Base-by-base conservation (phyloP, 2,329 filamentous ascomycete genomes). In the Cladosporium sp. region DNA sequence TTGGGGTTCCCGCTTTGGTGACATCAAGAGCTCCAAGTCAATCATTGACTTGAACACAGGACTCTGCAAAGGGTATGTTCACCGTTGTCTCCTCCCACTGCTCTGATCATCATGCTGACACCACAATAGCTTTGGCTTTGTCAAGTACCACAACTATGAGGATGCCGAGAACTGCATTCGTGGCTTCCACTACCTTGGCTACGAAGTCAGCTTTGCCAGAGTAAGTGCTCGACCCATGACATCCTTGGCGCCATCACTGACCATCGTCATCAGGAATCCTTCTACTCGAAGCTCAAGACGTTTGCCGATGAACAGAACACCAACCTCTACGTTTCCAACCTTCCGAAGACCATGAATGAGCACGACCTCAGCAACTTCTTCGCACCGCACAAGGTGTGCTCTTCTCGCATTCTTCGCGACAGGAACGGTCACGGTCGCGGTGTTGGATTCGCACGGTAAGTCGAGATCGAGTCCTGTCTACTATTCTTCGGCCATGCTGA, bases 211-310 rank as follows among this genome's bases (percentile, higher is more conserved):
- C 76, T 98, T 98, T 81, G 95, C 96, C 72, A 88, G 93, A 75
- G 93, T 96, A 81, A 75, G 86, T 80, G 46, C 56, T 49, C 40
- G n/a, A 26, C 40, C 49, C 63, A 56, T 3, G 21, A 62, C 18
- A 46, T 55, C 35, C 62, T 46, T 33, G 62, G 57, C 63, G 28
- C 64, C n/a, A 65, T 60, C 70, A 67, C 71, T 79, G 61, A 79
- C 64, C 12, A 33, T 1, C 4, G 11, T 40, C 40, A 11, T 5
- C 66, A 96, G 91, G 95, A 98, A 83, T 98, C 94, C 23, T 97
- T 98, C 82, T 99, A 99, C 79, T 93, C 93, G 71, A 93, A 96
- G 72, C 90, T 99, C 73, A 98, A 99, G 85, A 94, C 95, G 55
- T 91, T 98, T 75, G 91, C 93, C 65, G 94, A 99, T 74, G 91